Evolutionary conservation across 2,329 filamentous ascomycete genomes (phyloP).

Genomic region (Esteya vermicola): DNA sequence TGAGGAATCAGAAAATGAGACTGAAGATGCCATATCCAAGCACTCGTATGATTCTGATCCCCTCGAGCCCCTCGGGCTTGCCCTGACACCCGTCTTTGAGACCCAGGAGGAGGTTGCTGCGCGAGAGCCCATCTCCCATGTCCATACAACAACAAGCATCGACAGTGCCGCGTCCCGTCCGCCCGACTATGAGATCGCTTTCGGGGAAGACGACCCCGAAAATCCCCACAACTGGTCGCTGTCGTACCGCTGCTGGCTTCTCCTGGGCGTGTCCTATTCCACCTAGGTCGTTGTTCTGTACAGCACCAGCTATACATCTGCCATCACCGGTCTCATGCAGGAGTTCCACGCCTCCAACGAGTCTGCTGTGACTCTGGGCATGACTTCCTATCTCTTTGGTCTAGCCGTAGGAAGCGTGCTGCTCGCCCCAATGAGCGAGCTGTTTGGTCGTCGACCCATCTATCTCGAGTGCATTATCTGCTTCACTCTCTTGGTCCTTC

Average conservation of each 20-base stretch:
- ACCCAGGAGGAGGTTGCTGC: constrained; percentile 7
- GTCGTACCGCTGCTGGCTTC: constrained; percentile 23
- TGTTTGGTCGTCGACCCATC: constrained; percentile 49
- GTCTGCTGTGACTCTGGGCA: constrained; percentile 50
- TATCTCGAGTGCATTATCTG: constrained; percentile 48
- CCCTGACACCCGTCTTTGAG: constrained; percentile 9
- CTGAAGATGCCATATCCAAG: too few relatives aligned
- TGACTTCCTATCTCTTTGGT: constrained; percentile 62
- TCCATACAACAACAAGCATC: constrained; percentile 23
- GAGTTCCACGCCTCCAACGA: constrained; percentile 42
- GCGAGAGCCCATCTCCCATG: constrained; percentile 23
- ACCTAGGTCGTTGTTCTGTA: constrained; percentile 45
- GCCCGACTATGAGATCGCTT: constrained; percentile 55
- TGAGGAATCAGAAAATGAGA: too few relatives aligned
- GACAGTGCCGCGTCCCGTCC: constrained; percentile 23
- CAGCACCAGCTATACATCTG: constrained; percentile 61
- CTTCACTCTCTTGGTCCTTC: constrained; percentile 55
- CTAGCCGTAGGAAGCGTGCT: constrained; percentile 55
- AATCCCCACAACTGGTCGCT: constrained; percentile 59
- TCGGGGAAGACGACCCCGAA: constrained; percentile 40
- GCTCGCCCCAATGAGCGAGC: constrained; percentile 57
- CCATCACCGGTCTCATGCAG: constrained; percentile 48
- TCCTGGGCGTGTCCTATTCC: constrained; percentile 26
- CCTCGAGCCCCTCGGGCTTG: constrained; percentile 10
- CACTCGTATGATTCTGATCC: constrained; percentile 10